These are phyloP conservation scores for Massarina eburnea DNA, from an alignment of 2,329 filamentous ascomycete species.

Conservation along the genomic window DNA sequence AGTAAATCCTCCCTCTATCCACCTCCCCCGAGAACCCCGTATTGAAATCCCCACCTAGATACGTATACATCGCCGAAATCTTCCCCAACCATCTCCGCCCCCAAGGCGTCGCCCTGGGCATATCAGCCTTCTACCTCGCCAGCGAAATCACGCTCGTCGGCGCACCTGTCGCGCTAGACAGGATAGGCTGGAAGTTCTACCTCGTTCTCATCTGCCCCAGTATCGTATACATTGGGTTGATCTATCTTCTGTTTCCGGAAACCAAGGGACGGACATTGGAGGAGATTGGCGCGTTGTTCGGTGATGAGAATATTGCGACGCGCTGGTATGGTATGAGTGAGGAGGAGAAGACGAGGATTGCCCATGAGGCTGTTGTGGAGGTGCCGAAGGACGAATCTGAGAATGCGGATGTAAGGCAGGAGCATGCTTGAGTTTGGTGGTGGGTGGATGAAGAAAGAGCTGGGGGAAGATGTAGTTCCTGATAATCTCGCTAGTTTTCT, in stretches of 20 bases:
- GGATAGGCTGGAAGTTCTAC: constrained; percentile 45
- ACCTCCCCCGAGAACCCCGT: no score
- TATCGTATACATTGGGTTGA: constrained; percentile 13
- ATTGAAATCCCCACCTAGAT: constrained; percentile 13
- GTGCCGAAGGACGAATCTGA: no score
- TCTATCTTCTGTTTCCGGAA: constrained; percentile 18
- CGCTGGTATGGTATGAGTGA: constrained; percentile 14
- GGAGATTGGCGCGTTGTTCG: constrained; percentile 15
- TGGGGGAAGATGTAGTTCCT: no score
- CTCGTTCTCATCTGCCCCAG: constrained; percentile 39
- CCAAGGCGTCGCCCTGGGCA: constrained; percentile 20
- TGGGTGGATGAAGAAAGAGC: no score
- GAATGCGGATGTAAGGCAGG: no score
- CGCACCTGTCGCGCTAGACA: constrained; percentile 39
- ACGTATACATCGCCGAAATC: constrained; percentile 26
- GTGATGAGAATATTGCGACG: constrained; percentile 12
- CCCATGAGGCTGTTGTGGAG: constrained; percentile 9
- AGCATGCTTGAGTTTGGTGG: no score
- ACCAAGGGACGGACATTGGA: constrained; percentile 13
- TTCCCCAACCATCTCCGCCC: constrained; percentile 26
- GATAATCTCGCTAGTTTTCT: no score
- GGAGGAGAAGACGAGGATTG: constrained; percentile 12
- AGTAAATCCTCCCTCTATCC: constrained; percentile 29
- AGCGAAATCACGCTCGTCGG: constrained; percentile 36
- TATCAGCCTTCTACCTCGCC: constrained; percentile 25